Conservation (phyloP, 148 eudicot species). For the Euryodendron excelsum region DNA sequence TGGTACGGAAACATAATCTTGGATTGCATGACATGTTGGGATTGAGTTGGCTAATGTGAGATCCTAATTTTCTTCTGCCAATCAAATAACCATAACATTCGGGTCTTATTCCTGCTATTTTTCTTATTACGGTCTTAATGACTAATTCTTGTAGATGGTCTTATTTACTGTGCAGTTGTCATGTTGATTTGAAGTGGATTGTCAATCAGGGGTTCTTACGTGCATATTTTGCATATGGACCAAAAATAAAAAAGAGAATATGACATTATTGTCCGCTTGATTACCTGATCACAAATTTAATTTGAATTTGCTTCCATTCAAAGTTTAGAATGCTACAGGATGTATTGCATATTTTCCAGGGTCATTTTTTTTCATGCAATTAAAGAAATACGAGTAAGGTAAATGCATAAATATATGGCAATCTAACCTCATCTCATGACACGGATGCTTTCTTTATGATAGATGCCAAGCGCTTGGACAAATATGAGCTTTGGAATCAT, state of each 20-base stretch:
- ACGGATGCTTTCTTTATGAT: constrained; percentile 85
- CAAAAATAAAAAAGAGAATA: background rate
- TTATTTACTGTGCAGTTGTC: constrained; percentile 6
- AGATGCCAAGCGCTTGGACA: constrained; percentile 98
- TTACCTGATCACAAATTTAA: background rate
- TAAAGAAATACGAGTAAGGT: constrained; percentile 41
- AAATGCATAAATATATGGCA: constrained; percentile 43
- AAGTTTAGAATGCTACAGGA: constrained; percentile 7
- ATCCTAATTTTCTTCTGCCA: background rate
- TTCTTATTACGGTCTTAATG: background rate
- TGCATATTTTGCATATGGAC: background rate
- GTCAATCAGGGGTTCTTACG: background rate
- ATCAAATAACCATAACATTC: background rate
- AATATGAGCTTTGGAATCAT: constrained; percentile 94
- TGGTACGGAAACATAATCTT: background rate
- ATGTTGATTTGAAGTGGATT: background rate
- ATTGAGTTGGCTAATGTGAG: background rate
- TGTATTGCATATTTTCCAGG: constrained; percentile 14
- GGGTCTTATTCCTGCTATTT: background rate
- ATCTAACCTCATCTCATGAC: constrained; percentile 65
- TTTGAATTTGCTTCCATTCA: background rate
- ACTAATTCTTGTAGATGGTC: background rate
- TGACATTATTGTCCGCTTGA: background rate
- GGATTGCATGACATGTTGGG: background rate
- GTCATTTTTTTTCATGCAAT: constrained; percentile 18